phyloP scores from a whole-genome alignment of 768 basidiomycete genomes.

The Psilocybe cubensis region DNA sequence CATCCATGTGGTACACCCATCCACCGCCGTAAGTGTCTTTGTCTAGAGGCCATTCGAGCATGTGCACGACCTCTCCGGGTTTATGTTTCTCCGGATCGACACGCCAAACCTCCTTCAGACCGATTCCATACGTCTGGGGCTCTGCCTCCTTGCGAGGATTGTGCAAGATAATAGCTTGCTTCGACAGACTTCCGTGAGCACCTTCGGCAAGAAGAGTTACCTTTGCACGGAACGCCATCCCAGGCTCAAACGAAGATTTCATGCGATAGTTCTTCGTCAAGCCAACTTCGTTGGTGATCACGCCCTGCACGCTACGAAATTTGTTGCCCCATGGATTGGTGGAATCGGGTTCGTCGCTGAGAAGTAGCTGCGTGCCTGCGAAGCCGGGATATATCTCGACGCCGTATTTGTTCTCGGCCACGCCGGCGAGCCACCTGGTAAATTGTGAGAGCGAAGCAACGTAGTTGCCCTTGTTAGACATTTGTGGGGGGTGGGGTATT shows the following conservation, averaged over 20 bases:
- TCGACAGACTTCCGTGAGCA: constrained; percentile 89
- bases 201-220: constrained; percentile 94
- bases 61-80: constrained; percentile 86
- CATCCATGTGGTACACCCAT: constrained; percentile 96
- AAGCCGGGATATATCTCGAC: constrained; percentile 98
- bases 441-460: constrained; percentile 88
- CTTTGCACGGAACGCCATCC: constrained; percentile 94
- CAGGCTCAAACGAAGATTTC: constrained; percentile 92
- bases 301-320: constrained; percentile 68
- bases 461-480: constrained; percentile 93
- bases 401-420: constrained; percentile 80
- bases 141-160: constrained; percentile 69
- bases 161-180: constrained; percentile 76
- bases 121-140: constrained; percentile 95
- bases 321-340: constrained; percentile 40
- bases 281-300: constrained; percentile 93
- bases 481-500: constrained; percentile 95
- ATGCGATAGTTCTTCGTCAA: constrained; percentile 73
- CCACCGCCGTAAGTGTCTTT: constrained; percentile 88
- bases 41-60: constrained; percentile 92
- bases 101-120: constrained; percentile 97
- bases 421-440: constrained; percentile 84
- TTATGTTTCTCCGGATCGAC: constrained; percentile 65
- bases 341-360: constrained; percentile 54
- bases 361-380: constrained; percentile 84